Base-by-base conservation (phyloP, 2,329 filamentous ascomycete genomes). In the Neophaeococcomyces mojaviensis region DNA sequence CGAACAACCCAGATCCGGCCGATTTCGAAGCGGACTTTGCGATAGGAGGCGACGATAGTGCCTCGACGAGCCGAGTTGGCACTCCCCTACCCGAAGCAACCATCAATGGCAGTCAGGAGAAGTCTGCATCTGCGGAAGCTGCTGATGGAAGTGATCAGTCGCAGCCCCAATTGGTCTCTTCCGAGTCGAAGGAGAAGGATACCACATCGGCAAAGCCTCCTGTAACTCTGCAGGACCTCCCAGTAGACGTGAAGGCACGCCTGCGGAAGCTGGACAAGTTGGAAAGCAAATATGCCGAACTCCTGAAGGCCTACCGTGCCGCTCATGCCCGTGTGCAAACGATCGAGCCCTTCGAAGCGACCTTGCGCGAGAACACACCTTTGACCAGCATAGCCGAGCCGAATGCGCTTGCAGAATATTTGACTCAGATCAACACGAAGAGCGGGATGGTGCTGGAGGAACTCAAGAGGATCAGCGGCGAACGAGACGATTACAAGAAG, bases 381-480 rank as follows among this genome's bases (percentile, higher is more conserved):
- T 71, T 97, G 30, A 86, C 86, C 3, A 90, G 88, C 13, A 95
- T 98, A 57, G 76, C 74, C 55, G 92, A 98, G 49, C 87, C 90
- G 0, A 78, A 80, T 44, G 84, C 88, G 2, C 73, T 98, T 28
- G 78, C 88, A 5, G 90, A 97, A 65, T 98, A 96, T 59, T 73
- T 98, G 22, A 88, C 84, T 56, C 88, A 96, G 64, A 68, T 94
- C 33, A 90, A 82, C 50, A 66, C 89, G 44, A 90, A 94, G 60
- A 82, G 83, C 34, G 87, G 94, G 58, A 94, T 98, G 86, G 82
- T 94, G 2, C 82, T 94, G 78, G 85, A 94, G 37, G 92, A 98
- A 65, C 72, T 96, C 47, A 96, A 94, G 68, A 77, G 88, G 10
- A 81, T 97, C 0, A 84, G 88, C 0, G 76, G 77, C 3, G 89